phyloP scores from a whole-genome alignment of 371 early-diverging fungal species.

The Mucor velutinosus region DNA sequence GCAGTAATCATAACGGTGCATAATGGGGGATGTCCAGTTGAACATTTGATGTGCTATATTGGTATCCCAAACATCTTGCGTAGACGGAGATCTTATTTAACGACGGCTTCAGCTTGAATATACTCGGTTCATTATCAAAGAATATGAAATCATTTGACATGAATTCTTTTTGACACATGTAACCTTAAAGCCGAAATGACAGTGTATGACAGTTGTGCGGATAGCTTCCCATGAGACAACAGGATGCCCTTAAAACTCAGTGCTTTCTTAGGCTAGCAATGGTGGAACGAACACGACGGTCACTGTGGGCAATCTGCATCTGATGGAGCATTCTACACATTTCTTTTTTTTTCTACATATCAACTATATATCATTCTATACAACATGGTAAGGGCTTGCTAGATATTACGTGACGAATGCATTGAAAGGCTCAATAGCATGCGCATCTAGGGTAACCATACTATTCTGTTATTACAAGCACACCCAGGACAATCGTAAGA shows the following conservation, averaged over 20 bases:
- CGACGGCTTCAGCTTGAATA: not conserved
- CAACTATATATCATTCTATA: not conserved
- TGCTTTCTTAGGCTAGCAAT: not conserved
- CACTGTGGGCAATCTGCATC: not conserved
- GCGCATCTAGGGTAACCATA: constrained; percentile 21
- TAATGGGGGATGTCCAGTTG: not conserved
- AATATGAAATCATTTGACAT: not conserved
- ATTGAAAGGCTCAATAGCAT: not conserved
- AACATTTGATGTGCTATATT: too few species aligned
- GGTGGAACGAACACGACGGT: not conserved
- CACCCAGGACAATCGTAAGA: constrained; percentile 18
- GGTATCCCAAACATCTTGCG: not conserved
- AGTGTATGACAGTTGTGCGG: not conserved
- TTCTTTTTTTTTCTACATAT: constrained; percentile 5
- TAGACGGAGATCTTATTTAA: too few species aligned
- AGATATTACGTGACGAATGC: not conserved
- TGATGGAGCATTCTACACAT: not conserved
- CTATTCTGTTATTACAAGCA: constrained; percentile 28
- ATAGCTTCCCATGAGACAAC: not conserved
- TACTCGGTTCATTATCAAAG: not conserved
- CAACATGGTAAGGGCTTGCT: constrained; percentile 1
- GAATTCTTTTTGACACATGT: not conserved
- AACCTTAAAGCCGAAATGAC: not conserved
- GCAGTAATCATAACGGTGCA: not conserved
- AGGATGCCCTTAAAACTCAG: not conserved